Evolutionary conservation across 768 basidiomycete genomes (phyloP), one percentile per base, ranked within the genome.

Genomic region (Naganishia onofrii): DNA sequence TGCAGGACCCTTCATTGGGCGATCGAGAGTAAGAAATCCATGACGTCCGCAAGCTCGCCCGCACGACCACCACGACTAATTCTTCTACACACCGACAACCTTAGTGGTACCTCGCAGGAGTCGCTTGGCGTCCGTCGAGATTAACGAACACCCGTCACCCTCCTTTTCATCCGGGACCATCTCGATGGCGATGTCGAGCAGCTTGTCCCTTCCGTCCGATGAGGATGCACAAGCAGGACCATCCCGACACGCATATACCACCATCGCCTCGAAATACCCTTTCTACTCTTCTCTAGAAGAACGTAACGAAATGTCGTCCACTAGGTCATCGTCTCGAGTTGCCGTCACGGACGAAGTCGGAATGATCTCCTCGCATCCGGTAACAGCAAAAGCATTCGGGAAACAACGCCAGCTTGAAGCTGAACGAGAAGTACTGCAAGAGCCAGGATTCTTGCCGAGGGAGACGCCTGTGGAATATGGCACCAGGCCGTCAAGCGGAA

Each of bases 371-470:
- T 63, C 60, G 10, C 60, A 63, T 63, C 60, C 60, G 34, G 60
- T 63, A 26, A 63, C 60, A n/a, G 60, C 21, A 63, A 63, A 63
- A n/a, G 60, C 60, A 26, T 63, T 63, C 28, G 60, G 60, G 23
- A 63, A 44, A 63, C 60, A 44, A 44, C 60, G 60, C 5, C 36
- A 63, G 23, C 4, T 29, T 0, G 60, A 26, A 63, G n/a, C 60
- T 42, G 60, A 44, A 44, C 60, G 60, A 28, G 60, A 38, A 17
- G 46, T 44, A 17, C 28, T 44, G 38, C 60, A 44, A 29, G 60
- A 44, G 42, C 60, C 46, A 46, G 60, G 60, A 10, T 42, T 63
- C 1, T 26, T 63, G 0, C 42, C 60, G 32, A 42, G 38, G 38
- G 60, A 63, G 13, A 44, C 36, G 15, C 60, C 60, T 10, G 60